Evolutionary conservation across 768 basidiomycete species (phyloP), one percentile per base, ranked within the genome.

Genomic region (Pholiota microspora): DNA sequence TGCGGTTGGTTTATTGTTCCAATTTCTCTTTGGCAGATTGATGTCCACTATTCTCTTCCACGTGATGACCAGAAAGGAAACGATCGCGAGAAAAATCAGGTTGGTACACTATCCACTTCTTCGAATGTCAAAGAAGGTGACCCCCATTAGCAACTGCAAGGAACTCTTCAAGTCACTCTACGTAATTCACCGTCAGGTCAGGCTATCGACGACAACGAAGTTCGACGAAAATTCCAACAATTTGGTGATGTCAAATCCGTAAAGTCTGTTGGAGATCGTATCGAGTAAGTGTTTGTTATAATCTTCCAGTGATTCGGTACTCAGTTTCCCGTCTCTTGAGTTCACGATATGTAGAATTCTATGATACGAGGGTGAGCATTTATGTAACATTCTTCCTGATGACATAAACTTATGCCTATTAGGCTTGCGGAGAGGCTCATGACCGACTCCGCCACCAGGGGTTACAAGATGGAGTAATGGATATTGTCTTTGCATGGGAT

Each of bases 1-100:
- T 45, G n/a, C n/a, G 25, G 51, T 47, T 38, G 49, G 50, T 51
- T 51, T 58, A 64, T 65, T 67, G 63, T 69, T 67, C 54, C n/a
- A n/a, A n/a, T 13, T 15, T 45, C n/a, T 45, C 52, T 61, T 48
- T 28, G 51, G 38, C 65, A 97, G 96, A 98, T 98, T 68, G 97
- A 99, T 74, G 95, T 99, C 0, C 97, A 99, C 69, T 99, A 94
- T 74, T 96, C 94, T 24, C 74, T 98, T 25, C 97, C 97, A 9
- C 86, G 92, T 58, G 92, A 91, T 62, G 92, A 97, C 52, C 84
- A 89, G 61, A 80, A 79, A 64, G 82, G 81, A 51, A 84, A 79
- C 58, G 78, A 86, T 45, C 72, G 77, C 45, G 94, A 95, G 49
- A 94, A 88, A 70, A 92, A 91, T 67, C 93, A 95, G 72, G 93